Evolutionary conservation across 148 eudicot genomes (phyloP).

Genomic region (Amaranthus hypochondriacus): DNA sequence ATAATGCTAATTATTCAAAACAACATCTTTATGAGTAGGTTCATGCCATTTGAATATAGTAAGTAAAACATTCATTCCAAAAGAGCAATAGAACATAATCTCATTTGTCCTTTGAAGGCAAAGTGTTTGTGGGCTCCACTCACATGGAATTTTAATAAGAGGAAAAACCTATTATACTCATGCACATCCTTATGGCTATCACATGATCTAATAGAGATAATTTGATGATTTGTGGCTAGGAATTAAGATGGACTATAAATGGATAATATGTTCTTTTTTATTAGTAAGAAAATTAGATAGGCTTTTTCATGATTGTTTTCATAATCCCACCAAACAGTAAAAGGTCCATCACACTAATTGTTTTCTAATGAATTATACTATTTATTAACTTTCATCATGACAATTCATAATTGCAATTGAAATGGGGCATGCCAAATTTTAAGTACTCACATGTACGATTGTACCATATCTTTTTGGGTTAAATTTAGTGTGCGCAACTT

Average conservation of each 20-base stretch:
- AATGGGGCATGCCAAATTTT: no score
- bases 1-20: background rate
- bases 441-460: no score
- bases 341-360: background rate
- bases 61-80: background rate
- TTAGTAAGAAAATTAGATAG: background rate
- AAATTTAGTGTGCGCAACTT: no score
- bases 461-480: no score
- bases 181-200: background rate
- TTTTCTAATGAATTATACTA: background rate
- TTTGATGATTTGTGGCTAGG: slow-evolving; percentile 7
- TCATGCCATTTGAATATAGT: background rate
- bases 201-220: background rate
- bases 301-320: background rate
- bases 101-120: background rate
- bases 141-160: background rate
- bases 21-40: background rate
- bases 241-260: slow-evolving; percentile 1
- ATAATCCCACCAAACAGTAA: background rate
- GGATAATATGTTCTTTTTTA: slow-evolving; percentile 13
- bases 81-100: slow-evolving; percentile 8
- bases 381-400: background rate
- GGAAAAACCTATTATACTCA: background rate
- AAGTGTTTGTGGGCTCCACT: slow-evolving; percentile 7
- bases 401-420: background rate